These are phyloP conservation scores for Neurospora sp. DNA, from an alignment of 495 filamentous ascomycete genomes.

Conservation along the genomic window DNA sequence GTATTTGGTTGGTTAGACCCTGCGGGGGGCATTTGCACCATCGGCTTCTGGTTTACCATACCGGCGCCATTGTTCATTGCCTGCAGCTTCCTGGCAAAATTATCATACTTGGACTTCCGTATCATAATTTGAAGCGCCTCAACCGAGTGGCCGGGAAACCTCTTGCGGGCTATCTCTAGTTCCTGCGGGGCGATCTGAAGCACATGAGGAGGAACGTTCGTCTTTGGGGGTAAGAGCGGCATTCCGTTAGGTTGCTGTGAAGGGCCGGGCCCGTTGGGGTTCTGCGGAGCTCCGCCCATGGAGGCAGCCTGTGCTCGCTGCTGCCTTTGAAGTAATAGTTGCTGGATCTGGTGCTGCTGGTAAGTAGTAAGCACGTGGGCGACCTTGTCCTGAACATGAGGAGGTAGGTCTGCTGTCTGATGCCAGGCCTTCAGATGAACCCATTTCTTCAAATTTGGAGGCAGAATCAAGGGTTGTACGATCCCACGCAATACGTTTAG, in stretches of 20 bases:
- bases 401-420: conserved; percentile 35
- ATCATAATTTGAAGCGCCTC: not conserved
- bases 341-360: conserved; percentile 47
- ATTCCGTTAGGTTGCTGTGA: not conserved
- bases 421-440: conserved; percentile 56
- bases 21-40: conserved; percentile 1
- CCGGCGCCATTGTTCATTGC: not conserved
- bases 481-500: conserved; percentile 11
- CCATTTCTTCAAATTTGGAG: conserved; percentile 61
- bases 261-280: not conserved
- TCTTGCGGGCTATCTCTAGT: not conserved
- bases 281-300: not conserved
- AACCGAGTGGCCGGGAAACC: not conserved
- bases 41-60: conserved; percentile 4
- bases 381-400: conserved; percentile 24
- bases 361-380: conserved; percentile 36
- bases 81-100: not conserved
- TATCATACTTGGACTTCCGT: not conserved
- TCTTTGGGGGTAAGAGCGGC: not conserved
- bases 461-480: conserved; percentile 20
- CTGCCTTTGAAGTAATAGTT: conserved; percentile 5
- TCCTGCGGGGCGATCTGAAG: conserved; percentile 2
- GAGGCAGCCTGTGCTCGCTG: conserved; percentile 9
- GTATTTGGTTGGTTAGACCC: not conserved
- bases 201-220: not conserved